Evolutionary conservation across 225 moss, liverwort and hornwort species (phyloP), one percentile per base, ranked within the genome.

Genomic region (Pseudoscleropodium purum): DNA sequence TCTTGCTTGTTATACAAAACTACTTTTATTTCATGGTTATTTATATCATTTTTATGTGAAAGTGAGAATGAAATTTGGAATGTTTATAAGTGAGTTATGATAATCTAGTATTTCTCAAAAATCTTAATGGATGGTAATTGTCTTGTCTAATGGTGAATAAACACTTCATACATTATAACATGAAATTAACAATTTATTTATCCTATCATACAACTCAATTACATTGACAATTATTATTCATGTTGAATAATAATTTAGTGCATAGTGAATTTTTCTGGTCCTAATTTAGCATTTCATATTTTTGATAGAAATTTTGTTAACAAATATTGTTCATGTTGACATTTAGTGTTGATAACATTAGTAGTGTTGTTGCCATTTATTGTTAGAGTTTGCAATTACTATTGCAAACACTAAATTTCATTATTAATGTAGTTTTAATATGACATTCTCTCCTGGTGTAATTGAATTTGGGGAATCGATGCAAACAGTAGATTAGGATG

Each of bases 201-300:
- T 21, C 51, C 8, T 34, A 21, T 76, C 14, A 76, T 76, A 51
- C 2, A 21, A 8, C 1, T 51, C 21, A 8, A 51, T 51, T 20
- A 34, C 13, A 0, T 21, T 20, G 1, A 21, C 20, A 20, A 18
- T 19, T 49, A 51, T 0, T 76, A 5, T 21, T 51, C 23, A 77
- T 52, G 8, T 33, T 33, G 11, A 1, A 51, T 75, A 75, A 2
- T 33, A 2, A 20, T 49, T 49, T 31, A 7, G 5, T 33, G 2
- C 2, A 20, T 20, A 1, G 33, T 76, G 8, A 51, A 19, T 5
- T 76, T 34, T 23, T 1, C 34, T 0, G 1, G 1, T 24, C 13
- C 23, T 36, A 19, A 9, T 36, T 52, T 21, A 31, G 1, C 5
- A 47, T 2, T 52, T 2, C 14, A 16, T 52, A 57, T 56, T 8